A percentile compares a stretch with the other conserved stretches of the same genome.
These are phyloP conservation scores for Fusarium sp. DNA, from an alignment of 2,329 filamentous ascomycete species.

Conservation along the genomic window DNA sequence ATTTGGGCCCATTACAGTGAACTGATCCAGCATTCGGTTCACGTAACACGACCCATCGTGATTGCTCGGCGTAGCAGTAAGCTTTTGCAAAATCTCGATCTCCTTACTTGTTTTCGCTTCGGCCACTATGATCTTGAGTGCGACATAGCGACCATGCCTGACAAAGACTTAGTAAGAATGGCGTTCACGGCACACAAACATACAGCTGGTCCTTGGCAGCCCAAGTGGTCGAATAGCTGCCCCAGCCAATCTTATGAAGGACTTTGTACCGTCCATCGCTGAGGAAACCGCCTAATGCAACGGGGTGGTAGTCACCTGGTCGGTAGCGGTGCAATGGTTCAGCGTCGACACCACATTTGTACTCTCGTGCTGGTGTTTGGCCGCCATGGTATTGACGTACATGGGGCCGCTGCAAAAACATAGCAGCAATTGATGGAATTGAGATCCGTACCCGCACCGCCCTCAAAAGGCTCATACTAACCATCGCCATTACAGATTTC, in stretches of 20 bases:
- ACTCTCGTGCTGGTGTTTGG: neutral
- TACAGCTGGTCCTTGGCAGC: slow-evolving; percentile 47
- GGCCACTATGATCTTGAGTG: slow-evolving; percentile 19
- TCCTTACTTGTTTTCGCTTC: neutral
- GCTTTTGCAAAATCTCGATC: neutral
- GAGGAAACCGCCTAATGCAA: slow-evolving; percentile 50
- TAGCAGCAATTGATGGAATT: neutral
- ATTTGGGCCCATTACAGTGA: slow-evolving; percentile 12
- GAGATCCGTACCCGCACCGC: accelerated
- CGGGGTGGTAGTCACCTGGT: slow-evolving; percentile 52
- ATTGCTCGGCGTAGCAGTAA: neutral
- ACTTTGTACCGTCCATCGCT: slow-evolving; percentile 50
- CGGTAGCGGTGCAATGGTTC: slow-evolving; percentile 10
- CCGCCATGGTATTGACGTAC: too few relatives aligned
- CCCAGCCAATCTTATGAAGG: slow-evolving; percentile 55
- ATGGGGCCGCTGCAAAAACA: accelerated
- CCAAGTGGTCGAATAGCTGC: slow-evolving; percentile 56
- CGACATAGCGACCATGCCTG: slow-evolving; percentile 16
- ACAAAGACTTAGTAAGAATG: neutral
- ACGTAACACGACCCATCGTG: neutral
- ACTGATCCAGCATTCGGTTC: slow-evolving; percentile 6
- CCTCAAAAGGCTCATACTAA: accelerated
- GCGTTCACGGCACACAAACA: neutral
- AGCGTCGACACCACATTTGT: slow-evolving; percentile 16
- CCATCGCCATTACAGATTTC: neutral